Evolutionary conservation across 176 grass and related monocot species (phyloP).

Genomic region (Areca catechu): DNA sequence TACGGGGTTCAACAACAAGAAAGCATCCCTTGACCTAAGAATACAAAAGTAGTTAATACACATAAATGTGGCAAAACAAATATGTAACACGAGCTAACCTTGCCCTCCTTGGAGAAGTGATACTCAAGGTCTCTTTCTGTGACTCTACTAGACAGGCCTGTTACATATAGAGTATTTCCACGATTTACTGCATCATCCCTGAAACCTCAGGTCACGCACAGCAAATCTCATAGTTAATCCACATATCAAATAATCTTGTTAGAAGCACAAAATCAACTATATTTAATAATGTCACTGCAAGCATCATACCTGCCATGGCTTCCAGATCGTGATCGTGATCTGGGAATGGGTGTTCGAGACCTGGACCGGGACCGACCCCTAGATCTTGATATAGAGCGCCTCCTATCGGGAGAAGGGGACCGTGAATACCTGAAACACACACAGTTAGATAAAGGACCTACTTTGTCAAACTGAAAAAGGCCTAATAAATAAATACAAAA

Average conservation of each 20-base stretch:
- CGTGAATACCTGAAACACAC: too few relatives aligned
- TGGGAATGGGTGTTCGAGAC: constrained; percentile 9
- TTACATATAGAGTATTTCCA: constrained; percentile 44
- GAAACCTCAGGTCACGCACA: not conserved
- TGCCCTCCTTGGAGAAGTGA: constrained; percentile 32
- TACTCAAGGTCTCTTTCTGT: constrained; percentile 28
- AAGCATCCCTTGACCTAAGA: constrained; percentile 52
- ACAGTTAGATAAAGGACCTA: too few relatives aligned
- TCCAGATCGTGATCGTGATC: constrained; percentile 8
- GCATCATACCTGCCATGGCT: constrained; percentile 5
- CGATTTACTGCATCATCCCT: constrained; percentile 18
- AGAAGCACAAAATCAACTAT: too few relatives aligned
- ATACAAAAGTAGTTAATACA: not conserved
- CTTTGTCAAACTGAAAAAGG: too few relatives aligned
- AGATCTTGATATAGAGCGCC: not conserved
- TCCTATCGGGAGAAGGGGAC: too few relatives aligned
- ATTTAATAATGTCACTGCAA: not conserved
- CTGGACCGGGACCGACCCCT: constrained; percentile 12
- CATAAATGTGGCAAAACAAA: not conserved
- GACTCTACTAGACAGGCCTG: constrained; percentile 26
- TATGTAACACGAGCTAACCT: constrained; percentile 12
- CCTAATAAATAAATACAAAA: too few relatives aligned
- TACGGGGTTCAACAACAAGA: constrained; percentile 72
- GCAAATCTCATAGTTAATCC: too few relatives aligned
- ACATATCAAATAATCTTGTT: too few relatives aligned